Evolutionary conservation across 345 rosid species (phyloP), one percentile per base, ranked within the genome.

Genomic region (Eucalyptus sp.): DNA sequence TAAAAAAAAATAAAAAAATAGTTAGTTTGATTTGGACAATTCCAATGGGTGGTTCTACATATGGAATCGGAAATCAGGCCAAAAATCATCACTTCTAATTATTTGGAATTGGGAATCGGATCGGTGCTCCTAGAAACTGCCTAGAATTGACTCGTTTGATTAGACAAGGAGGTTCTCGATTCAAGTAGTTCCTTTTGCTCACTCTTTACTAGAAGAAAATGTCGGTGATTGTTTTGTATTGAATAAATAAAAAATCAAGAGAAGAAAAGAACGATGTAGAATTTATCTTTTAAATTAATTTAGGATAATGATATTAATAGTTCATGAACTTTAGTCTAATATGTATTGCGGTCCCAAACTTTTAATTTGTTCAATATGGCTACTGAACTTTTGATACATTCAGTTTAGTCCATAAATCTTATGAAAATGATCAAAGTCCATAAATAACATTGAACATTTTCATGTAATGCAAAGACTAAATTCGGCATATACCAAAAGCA

Each of bases 271-370:
- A 27, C 0, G 1, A 6, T 12, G 7, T 60, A 60, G 1, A 60
- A 27, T 12, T 60, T 27, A 0, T 60, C 68, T 27, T 13, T 10
- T 60, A 60, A 60, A 60, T 27, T 27, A 27, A 13, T 60, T 60
- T 12, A 10, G 62, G 62, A 56, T 0, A 24, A 24, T 8, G 6
- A 56, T 22, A 56, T 56, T 4, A 56, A 56, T 1, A 22, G 3
- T 56, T 56, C 6, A 22, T 24, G 3, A 56, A 24, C 1, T 4
- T 4, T 24, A 10, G 29, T 56, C 5, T 0, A 56, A 56, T 1
- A 1, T 56, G 1, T 0, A 0, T 8, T 56, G 6, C 0, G 0
- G 10, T 52, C 0, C 0, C 4, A 7, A 52, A 7, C 0, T 56
- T 56, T 56, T 56, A 56, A 56, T 56, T 56, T 56, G 3, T 56